Percentiles rank a stretch among this genome's conserved stretches.
Evolutionary conservation across 805 yeast species (phyloP).

Genomic region (Ogataea nakhonphanomensis): DNA sequence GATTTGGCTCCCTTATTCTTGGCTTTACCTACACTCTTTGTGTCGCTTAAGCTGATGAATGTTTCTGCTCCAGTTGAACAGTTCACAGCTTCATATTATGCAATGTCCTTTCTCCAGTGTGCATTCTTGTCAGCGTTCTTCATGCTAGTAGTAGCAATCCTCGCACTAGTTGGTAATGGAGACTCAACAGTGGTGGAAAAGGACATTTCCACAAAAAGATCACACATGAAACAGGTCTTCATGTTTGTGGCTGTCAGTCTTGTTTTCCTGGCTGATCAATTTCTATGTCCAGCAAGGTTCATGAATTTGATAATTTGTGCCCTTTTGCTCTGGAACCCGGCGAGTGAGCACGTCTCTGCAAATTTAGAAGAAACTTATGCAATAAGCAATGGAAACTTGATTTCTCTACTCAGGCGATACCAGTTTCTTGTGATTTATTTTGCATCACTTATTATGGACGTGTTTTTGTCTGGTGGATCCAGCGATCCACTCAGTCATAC

Average conservation of each 20-base stretch:
- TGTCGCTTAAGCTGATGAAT: slow-evolving; percentile 29
- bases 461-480: not conserved
- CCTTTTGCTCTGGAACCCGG: slow-evolving; percentile 15
- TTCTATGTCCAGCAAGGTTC: slow-evolving; percentile 28
- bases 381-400: slow-evolving; percentile 12
- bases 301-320: slow-evolving; percentile 24
- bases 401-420: slow-evolving; percentile 9
- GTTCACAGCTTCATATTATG: slow-evolving; percentile 6
- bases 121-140: slow-evolving; percentile 26
- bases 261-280: slow-evolving; percentile 21
- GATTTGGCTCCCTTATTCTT: slow-evolving; percentile 34
- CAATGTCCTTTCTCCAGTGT: slow-evolving; percentile 17
- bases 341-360: slow-evolving; percentile 14
- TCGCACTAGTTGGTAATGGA: slow-evolving; percentile 1
- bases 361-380: slow-evolving; percentile 20
- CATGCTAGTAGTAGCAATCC: slow-evolving; percentile 7
- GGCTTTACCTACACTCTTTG: slow-evolving; percentile 33
- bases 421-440: slow-evolving; percentile 20
- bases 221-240: slow-evolving; percentile 1
- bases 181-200: not conserved
- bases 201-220: not conserved
- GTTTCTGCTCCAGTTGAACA: not conserved
- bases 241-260: slow-evolving; percentile 16
- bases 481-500: not conserved
- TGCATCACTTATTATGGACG: slow-evolving; percentile 17